Evolutionary conservation across 2,329 filamentous ascomycete species (phyloP).

Genomic region (Hirsutella rhossiliensis): DNA sequence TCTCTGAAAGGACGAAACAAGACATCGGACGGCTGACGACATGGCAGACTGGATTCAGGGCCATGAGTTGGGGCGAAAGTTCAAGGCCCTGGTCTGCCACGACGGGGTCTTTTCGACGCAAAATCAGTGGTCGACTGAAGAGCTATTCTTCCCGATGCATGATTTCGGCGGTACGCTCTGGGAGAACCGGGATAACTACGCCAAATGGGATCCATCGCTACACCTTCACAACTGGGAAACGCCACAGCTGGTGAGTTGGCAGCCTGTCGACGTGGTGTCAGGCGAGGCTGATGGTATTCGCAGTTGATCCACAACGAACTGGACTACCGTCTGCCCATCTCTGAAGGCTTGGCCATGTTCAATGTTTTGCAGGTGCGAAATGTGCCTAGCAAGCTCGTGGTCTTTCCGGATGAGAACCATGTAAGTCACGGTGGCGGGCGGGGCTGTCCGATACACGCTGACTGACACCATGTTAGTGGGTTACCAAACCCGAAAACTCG

Average conservation of each 20-base stretch:
- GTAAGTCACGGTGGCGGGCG: slow-evolving; percentile 13
- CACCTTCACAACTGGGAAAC: slow-evolving; percentile 65
- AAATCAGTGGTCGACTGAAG: slow-evolving; percentile 52
- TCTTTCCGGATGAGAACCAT: slow-evolving; percentile 66
- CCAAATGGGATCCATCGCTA: slow-evolving; percentile 57
- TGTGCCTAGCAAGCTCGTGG: slow-evolving; percentile 65
- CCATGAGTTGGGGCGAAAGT: slow-evolving; percentile 66
- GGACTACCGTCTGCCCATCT: slow-evolving; percentile 78
- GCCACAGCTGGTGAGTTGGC: slow-evolving; percentile 57
- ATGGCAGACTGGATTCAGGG: slow-evolving; percentile 75
- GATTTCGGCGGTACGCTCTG: slow-evolving; percentile 52
- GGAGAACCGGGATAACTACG: slow-evolving; percentile 51
- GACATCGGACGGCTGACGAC: slow-evolving; percentile 10
- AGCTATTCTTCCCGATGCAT: slow-evolving; percentile 59
- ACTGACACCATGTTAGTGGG: slow-evolving; percentile 41
- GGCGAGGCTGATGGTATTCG: background rate
- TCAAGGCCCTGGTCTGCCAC: slow-evolving; percentile 81
- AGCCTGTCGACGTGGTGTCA: background rate
- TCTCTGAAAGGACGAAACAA: background rate
- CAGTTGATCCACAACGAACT: slow-evolving; percentile 71
- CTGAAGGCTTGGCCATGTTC: slow-evolving; percentile 75
- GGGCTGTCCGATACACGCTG: background rate
- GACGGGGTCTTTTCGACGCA: slow-evolving; percentile 72
- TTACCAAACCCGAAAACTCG: slow-evolving; percentile 83
- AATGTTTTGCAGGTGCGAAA: slow-evolving; percentile 69